Evolutionary conservation across 768 basidiomycete genomes (phyloP), one percentile per base, ranked within the genome.

Genomic region (Solioccasus polychromus): DNA sequence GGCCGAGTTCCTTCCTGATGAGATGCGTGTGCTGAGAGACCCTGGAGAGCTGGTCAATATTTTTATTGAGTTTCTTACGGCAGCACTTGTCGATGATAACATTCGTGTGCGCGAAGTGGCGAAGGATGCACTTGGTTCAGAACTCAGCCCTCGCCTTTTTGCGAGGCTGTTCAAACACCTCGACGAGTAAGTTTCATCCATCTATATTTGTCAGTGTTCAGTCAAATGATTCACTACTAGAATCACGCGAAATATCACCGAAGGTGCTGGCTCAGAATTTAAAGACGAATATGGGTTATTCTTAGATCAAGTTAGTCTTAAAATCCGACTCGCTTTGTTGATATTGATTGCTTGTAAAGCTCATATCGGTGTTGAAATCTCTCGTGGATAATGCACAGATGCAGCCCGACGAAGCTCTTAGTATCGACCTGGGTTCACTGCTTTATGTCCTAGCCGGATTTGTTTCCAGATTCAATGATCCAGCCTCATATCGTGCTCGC

Each of bases 91-190:
- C 15, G 69, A 73, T n/a, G 77, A 82, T 11, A 76, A 79, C 40
- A 71, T 80, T 6, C 73, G 78, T 35, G 77, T 86, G 28, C 79
- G 91, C n/a, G 88, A 95, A 55, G 73, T 81, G 10, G 87, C 87
- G 3, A 77, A 81, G 52, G 90, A 92, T 44, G 88, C 90, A 0
- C 66, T 96, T 15, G 90, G 92, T 2, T 71, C 73, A 12, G 92
- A 96, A 55, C 71, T 94, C 17, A 84, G 81, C 49, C 81, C 84
- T 22, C 73, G 77, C 36, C 68, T 90, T 37, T 87, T 88, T 54
- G 70, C 76, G 18, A 75, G 74, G 46, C 67, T 94, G 24, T 72
- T 94, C 39, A 79, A 75, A 51, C 78, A 83, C 47, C 71, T 95
- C 45, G 85, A 88, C 42, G 77, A 79, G 92, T 92, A 62, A 55